These are phyloP conservation scores for Globisporangium radiosum DNA, from an alignment of 352 stramenopile genomes.

Conservation along the genomic window DNA sequence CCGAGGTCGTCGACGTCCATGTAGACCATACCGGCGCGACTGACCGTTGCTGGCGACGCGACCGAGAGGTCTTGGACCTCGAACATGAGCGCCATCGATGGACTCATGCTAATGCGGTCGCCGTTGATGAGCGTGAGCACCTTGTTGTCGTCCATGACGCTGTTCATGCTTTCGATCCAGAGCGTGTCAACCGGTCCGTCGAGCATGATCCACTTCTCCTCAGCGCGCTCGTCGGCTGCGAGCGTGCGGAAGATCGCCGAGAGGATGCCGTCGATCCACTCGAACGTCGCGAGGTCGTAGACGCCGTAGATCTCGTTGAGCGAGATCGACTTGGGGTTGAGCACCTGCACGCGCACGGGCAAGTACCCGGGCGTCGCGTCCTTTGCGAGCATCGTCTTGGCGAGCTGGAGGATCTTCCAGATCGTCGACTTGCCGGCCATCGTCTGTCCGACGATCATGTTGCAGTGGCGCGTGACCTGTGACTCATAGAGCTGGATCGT, in stretches of 20 bases:
- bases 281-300: constrained; percentile 82
- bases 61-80: constrained; percentile 93
- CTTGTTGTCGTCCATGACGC: constrained; percentile 88
- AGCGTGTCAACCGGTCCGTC: constrained; percentile 82
- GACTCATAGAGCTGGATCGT: constrained; percentile 95
- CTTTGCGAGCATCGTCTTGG: constrained; percentile 73
- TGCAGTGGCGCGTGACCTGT: constrained; percentile 92
- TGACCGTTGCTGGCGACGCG: constrained; percentile 92
- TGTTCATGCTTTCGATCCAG: constrained; percentile 91
- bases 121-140: constrained; percentile 84
- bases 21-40: constrained; percentile 92
- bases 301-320: constrained; percentile 89
- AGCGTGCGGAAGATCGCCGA: constrained; percentile 78
- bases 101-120: constrained; percentile 81
- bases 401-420: constrained; percentile 70
- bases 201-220: constrained; percentile 88
- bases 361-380: constrained; percentile 66
- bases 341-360: constrained; percentile 78
- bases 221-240: constrained; percentile 62
- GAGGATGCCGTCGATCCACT: constrained; percentile 84
- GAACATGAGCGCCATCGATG: constrained; percentile 89
- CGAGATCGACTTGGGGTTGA: constrained; percentile 88
- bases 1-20: constrained; percentile 85
- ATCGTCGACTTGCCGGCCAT: constrained; percentile 88
- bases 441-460: constrained; percentile 92